Percentiles rank a stretch among this genome's conserved stretches.
Evolutionary conservation across 345 rosid genomes (phyloP).

Genomic region (Cardamine occulta): DNA sequence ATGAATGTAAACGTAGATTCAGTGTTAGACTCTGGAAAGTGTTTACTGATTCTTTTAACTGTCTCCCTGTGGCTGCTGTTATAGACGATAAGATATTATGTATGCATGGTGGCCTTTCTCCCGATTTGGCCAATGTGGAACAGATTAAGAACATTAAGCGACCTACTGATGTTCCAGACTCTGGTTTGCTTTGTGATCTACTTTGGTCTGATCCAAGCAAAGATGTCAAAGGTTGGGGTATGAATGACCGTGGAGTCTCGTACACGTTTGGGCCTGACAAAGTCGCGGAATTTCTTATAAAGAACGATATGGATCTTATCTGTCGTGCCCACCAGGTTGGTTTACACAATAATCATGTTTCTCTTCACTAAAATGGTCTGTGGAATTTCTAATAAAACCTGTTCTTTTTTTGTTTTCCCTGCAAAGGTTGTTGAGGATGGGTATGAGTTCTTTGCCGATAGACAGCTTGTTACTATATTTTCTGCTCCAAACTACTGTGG

Average conservation of each 20-base stretch:
- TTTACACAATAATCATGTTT: slow-evolving; percentile 2
- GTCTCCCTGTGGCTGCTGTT: slow-evolving; percentile 95
- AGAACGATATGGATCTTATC: slow-evolving; percentile 91
- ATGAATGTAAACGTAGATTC: slow-evolving; percentile 89
- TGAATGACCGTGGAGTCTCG: slow-evolving; percentile 94
- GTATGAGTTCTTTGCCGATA: slow-evolving; percentile 87
- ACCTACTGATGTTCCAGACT: slow-evolving; percentile 85
- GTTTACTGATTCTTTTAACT: slow-evolving; percentile 89
- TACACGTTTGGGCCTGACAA: slow-evolving; percentile 86
- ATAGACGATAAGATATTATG: slow-evolving; percentile 91
- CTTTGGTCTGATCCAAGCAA: slow-evolving; percentile 96
- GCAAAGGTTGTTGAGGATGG: slow-evolving; percentile 94
- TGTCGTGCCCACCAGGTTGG: slow-evolving; percentile 96
- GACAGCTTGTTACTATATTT: slow-evolving; percentile 88
- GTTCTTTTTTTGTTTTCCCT: neutral
- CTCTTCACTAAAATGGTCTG: neutral
- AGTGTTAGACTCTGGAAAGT: slow-evolving; percentile 83
- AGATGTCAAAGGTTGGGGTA: slow-evolving; percentile 88
- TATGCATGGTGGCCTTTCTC: slow-evolving; percentile 98
- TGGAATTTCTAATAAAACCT: neutral
- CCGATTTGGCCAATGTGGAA: slow-evolving; percentile 72
- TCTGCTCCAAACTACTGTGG: slow-evolving; percentile 99
- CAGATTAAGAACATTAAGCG: slow-evolving; percentile 74
- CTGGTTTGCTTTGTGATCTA: slow-evolving; percentile 89
- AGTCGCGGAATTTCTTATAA: slow-evolving; percentile 72